These are phyloP conservation scores for Puccinia coronata DNA, from an alignment of 1,284 basidiomycete species.

Conservation along the genomic window DNA sequence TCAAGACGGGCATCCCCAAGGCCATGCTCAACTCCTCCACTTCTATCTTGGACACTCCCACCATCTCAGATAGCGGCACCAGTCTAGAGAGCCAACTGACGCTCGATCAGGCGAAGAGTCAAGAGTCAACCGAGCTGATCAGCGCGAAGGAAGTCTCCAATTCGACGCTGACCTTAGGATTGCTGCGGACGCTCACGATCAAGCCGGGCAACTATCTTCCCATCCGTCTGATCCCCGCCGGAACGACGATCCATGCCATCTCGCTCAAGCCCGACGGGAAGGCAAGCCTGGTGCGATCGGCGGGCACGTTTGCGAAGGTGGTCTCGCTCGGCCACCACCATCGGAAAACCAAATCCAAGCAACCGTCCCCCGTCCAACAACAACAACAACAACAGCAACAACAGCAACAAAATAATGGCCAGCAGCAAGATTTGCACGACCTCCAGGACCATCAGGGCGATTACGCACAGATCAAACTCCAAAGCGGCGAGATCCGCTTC, in stretches of 20 bases:
- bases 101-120: not conserved
- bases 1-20: slow-evolving; percentile 63
- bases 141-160: slow-evolving; percentile 35
- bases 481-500: slow-evolving; percentile 88
- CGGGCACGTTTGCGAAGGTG: slow-evolving; percentile 82
- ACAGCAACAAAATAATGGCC: not conserved
- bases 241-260: slow-evolving; percentile 86
- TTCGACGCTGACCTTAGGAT: slow-evolving; percentile 71
- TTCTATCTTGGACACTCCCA: slow-evolving; percentile 31
- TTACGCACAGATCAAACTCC: slow-evolving; percentile 81
- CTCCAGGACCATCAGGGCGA: slow-evolving; percentile 61
- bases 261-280: slow-evolving; percentile 74
- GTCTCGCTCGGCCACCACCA: slow-evolving; percentile 61
- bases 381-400: not conserved
- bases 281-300: slow-evolving; percentile 81
- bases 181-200: slow-evolving; percentile 80
- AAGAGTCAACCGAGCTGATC: slow-evolving; percentile 2
- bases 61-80: not conserved
- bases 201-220: slow-evolving; percentile 93
- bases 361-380: slow-evolving; percentile 53
- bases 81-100: not conserved
- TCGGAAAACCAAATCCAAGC: slow-evolving; percentile 17
- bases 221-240: slow-evolving; percentile 83
- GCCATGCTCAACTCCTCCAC: slow-evolving; percentile 39
- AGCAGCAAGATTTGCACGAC: slow-evolving; percentile 62